phyloP scores from a whole-genome alignment of 1,139 yeast species.

The Pneumocystis sp. region DNA sequence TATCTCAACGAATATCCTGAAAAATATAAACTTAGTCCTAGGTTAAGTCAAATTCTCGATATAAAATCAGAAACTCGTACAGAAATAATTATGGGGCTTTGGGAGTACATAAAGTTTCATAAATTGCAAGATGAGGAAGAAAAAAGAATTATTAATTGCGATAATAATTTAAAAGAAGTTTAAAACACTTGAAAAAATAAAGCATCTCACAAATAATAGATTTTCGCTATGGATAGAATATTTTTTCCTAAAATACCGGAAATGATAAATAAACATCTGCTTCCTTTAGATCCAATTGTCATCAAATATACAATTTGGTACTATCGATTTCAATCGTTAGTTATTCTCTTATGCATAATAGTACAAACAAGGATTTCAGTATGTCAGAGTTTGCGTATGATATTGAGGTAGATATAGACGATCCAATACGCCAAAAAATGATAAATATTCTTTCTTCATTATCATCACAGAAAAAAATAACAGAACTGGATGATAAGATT shows the following conservation, averaged over 20 bases:
- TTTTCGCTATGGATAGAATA: conserved; percentile 26
- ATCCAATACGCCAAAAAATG: conserved; percentile 36
- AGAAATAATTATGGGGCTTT: conserved; percentile 66
- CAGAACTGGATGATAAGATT: conserved; percentile 44
- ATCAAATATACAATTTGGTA: conserved; percentile 53
- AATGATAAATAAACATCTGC: conserved; percentile 45
- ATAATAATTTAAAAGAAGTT: conserved; percentile 45
- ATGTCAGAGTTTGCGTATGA: conserved; percentile 32
- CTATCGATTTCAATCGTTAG: conserved; percentile 35
- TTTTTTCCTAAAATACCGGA: conserved; percentile 65
- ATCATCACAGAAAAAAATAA: conserved; percentile 24
- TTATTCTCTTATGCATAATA: conserved; percentile 71
- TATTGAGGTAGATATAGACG: conserved; percentile 47
- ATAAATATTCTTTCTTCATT: conserved; percentile 3
- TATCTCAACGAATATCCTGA: conserved; percentile 63
- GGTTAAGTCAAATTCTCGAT: conserved; percentile 45
- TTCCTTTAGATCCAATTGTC: conserved; percentile 58
- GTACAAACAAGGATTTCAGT: conserved; percentile 22
- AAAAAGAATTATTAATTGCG: conserved; percentile 48
- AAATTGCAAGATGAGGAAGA: conserved; percentile 46
- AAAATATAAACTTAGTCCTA: conserved; percentile 47
- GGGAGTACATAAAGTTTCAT: conserved; percentile 77
- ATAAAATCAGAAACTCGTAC: conserved; percentile 68
- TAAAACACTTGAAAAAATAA: conserved; percentile 30
- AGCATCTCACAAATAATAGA: conserved; percentile 15